These are phyloP conservation scores for Phytophthora nicotianae DNA, from an alignment of 352 stramenopile species.

Conservation along the genomic window DNA sequence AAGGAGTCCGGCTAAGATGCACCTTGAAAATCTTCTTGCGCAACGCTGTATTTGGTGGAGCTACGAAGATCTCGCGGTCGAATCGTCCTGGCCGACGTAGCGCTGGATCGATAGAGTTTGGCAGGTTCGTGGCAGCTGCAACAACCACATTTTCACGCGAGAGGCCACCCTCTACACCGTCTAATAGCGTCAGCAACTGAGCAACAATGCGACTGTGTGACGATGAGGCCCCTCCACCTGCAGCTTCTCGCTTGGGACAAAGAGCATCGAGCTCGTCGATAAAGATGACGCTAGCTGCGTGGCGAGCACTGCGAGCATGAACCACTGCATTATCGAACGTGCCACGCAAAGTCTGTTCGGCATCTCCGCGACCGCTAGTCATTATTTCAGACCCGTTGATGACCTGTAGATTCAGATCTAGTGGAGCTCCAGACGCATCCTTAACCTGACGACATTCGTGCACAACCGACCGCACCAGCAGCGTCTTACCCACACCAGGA, in stretches of 20 bases:
- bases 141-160: conserved; percentile 91
- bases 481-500: conserved; percentile 82
- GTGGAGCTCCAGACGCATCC: conserved; percentile 16
- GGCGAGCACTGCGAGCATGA: conserved; percentile 33
- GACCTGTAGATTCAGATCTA: conserved; percentile 59
- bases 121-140: conserved; percentile 94
- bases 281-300: conserved; percentile 86
- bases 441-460: conserved; percentile 56
- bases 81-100: conserved; percentile 81
- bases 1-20: conserved; percentile 54
- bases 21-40: conserved; percentile 72
- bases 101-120: conserved; percentile 91
- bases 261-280: conserved; percentile 97
- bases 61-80: conserved; percentile 78
- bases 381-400: conserved; percentile 88
- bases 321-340: conserved; percentile 57
- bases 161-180: conserved; percentile 79
- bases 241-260: conserved; percentile 90
- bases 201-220: conserved; percentile 89
- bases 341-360: conserved; percentile 60
- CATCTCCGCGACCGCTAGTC: conserved; percentile 72
- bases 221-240: conserved; percentile 34
- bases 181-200: conserved; percentile 95
- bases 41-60: conserved; percentile 43
- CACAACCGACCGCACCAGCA: conserved; percentile 75